These are phyloP conservation scores for Leptographium lundbergii DNA, from an alignment of 2,329 filamentous ascomycete species.

Conservation along the genomic window DNA sequence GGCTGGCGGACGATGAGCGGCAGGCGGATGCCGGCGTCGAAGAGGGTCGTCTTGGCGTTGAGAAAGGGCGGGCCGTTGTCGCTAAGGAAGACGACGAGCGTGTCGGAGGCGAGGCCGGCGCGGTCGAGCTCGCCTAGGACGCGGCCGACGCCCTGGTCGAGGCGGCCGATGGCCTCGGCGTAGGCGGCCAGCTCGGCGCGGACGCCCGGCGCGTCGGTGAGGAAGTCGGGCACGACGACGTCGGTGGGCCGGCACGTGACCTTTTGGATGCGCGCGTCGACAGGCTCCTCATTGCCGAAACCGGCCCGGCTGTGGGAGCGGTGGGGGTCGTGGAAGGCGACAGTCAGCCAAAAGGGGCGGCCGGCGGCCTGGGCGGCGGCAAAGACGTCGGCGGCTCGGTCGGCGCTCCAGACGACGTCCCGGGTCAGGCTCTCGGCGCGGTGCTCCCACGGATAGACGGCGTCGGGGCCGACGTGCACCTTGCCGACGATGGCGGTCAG, in stretches of 20 bases:
- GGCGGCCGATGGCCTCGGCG: slow-evolving; percentile 25
- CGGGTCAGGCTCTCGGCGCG: slow-evolving; percentile 27
- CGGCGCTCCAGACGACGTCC: slow-evolving; percentile 28
- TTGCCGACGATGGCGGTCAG: slow-evolving; percentile 35
- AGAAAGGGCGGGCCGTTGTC: slow-evolving; percentile 37
- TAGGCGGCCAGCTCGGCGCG: slow-evolving; percentile 30
- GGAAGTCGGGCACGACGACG: slow-evolving; percentile 26
- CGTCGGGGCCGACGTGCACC: slow-evolving; percentile 30
- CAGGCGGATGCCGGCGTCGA: slow-evolving; percentile 31
- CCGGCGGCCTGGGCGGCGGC: slow-evolving; percentile 16
- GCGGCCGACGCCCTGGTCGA: slow-evolving; percentile 29
- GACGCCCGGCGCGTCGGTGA: slow-evolving; percentile 26
- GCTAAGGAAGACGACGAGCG: slow-evolving; percentile 32
- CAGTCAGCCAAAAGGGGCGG: slow-evolving; percentile 30
- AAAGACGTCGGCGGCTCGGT: slow-evolving; percentile 25
- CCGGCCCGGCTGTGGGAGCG: slow-evolving; percentile 26
- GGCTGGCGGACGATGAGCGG: slow-evolving; percentile 29
- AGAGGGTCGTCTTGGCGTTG: slow-evolving; percentile 38
- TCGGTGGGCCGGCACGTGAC: slow-evolving; percentile 17
- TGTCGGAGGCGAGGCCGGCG: slow-evolving; percentile 21
- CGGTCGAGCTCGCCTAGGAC: slow-evolving; percentile 22
- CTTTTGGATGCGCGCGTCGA: slow-evolving; percentile 13
- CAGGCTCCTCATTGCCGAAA: slow-evolving; percentile 29
- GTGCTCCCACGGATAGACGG: slow-evolving; percentile 28
- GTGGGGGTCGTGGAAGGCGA: slow-evolving; percentile 34